Percentiles rank a stretch among this genome's conserved stretches.
Evolutionary conservation across 2,329 filamentous ascomycete genomes (phyloP).

Genomic region (Paecilomyces sp.): DNA sequence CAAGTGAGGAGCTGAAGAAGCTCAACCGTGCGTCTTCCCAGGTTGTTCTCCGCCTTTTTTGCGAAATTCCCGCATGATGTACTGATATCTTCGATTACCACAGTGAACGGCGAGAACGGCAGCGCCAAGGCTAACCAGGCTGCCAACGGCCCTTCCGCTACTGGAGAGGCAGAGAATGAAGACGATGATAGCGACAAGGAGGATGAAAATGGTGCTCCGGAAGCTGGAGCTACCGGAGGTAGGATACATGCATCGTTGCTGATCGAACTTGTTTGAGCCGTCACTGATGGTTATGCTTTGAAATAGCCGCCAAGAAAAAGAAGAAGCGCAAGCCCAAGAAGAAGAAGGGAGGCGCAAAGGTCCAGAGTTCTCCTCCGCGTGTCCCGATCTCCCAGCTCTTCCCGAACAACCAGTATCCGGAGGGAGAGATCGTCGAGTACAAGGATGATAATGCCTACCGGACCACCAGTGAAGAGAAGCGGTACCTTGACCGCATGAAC

Average conservation of each 20-base stretch:
- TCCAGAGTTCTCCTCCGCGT: conserved; percentile 70
- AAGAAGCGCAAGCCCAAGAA: conserved; percentile 76
- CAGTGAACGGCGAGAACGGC: conserved; percentile 33
- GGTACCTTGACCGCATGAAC: conserved; percentile 72
- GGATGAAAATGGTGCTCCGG: conserved; percentile 36
- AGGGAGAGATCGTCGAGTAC: conserved; percentile 74
- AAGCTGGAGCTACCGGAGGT: conserved; percentile 32
- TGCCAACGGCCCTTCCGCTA: conserved; percentile 25
- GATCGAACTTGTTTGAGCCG: background rate
- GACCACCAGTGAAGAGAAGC: conserved; percentile 78
- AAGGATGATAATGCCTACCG: conserved; percentile 68
- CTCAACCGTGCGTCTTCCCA: conserved; percentile 27
- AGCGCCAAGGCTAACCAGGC: conserved; percentile 26
- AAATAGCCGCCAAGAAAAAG: conserved; percentile 58
- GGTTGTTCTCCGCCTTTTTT: background rate
- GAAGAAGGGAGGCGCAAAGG: conserved; percentile 54
- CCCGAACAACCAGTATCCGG: conserved; percentile 63
- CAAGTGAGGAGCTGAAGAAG: conserved; percentile 33
- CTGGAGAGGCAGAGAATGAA: conserved; percentile 45
- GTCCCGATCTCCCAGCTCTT: conserved; percentile 69
- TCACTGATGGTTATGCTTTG: conserved; percentile 6
- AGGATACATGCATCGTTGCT: conserved; percentile 5
- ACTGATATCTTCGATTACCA: conserved; percentile 12
- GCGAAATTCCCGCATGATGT: background rate
- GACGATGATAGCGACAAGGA: conserved; percentile 51